Base-by-base conservation (phyloP, 768 basidiomycete genomes). In the Clavaria fumosa region DNA sequence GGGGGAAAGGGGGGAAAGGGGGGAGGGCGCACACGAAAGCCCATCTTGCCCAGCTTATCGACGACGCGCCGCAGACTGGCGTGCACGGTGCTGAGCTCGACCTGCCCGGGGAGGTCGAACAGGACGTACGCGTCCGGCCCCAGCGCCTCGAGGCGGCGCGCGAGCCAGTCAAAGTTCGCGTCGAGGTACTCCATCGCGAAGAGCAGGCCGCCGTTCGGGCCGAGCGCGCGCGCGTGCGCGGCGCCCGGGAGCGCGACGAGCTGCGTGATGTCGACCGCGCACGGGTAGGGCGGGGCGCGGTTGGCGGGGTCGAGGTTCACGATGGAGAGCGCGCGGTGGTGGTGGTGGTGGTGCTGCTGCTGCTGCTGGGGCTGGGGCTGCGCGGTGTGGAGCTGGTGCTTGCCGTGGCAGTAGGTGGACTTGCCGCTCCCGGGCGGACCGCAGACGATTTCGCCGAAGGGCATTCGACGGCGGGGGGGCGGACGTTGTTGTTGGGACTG, bases 171-270 rank as follows among this genome's bases (percentile, higher is more conserved):
- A 45, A 77, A 75, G 55, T 97, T 97, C n/a, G 67, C 75, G 49
- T 97, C 91, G 7, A 99, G 70, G 50, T 96, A 95, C 52, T 96
- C 91, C 71, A 95, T 82, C 52, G 89, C 93, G 50, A 89, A 97
- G 19, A 97, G 58, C 78, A 96, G 85, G 4, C 74, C 93, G 10
- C 95, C 95, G 47, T 99, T 99, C 0, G 95, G 95, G 0, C 95
- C 95, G 1, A 99, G 67, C 0, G 73, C 72, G 47, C 80, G 72
- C 37, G 76, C 72, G 9, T 74, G 57, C 91, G 96, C 95, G 12
- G 74, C 88, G 47, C 88, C 81, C 34, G 78, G 62, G 24, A 97
- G 72, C 0, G 80, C 88, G 53, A 99, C 83, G 38, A 97, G 70
- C 0, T 73, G 72, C 1, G 81, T 66, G 35, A 97, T 81, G 53